Conservation (phyloP, 2,329 filamentous ascomycete genomes). For the Colletotrichum orbiculare region DNA sequence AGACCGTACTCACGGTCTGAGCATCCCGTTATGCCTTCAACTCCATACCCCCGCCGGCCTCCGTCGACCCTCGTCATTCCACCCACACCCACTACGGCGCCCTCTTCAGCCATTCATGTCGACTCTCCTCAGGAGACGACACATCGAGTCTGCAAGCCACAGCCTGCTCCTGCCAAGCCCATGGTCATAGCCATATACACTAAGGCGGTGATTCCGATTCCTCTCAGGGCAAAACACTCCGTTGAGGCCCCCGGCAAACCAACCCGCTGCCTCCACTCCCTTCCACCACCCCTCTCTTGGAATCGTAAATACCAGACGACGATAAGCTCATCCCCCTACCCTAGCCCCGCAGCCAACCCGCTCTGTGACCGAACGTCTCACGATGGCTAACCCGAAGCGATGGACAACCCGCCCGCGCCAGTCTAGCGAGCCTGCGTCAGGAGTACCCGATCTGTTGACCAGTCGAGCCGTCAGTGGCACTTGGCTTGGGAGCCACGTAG, state of each 20-base stretch:
- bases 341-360: conserved; percentile 24
- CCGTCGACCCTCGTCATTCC: conserved; percentile 24
- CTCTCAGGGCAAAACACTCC: conserved; percentile 20
- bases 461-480: not conserved
- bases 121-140: conserved; percentile 12
- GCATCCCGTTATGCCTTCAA: conserved; percentile 16
- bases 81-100: not conserved
- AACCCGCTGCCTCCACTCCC: conserved; percentile 10
- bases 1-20: conserved; percentile 1
- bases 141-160: not conserved
- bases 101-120: conserved; percentile 20
- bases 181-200: conserved; percentile 3
- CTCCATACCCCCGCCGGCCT: conserved; percentile 12
- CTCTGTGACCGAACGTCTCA: conserved; percentile 31
- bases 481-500: conserved; percentile 6
- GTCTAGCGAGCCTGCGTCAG: conserved; percentile 19
- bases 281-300: conserved; percentile 27
- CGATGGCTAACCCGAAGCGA: conserved; percentile 27
- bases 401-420: conserved; percentile 22
- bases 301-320: conserved; percentile 35
- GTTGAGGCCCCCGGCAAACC: conserved; percentile 24
- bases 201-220: no score
- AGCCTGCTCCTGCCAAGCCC: conserved; percentile 1
- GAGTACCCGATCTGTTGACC: conserved; percentile 16
- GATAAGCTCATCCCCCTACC: conserved; percentile 35